Percentiles rank a stretch among this genome's conserved stretches.
Conservation (phyloP, 306 rosid species). For the Ormosia semicastrata region DNA sequence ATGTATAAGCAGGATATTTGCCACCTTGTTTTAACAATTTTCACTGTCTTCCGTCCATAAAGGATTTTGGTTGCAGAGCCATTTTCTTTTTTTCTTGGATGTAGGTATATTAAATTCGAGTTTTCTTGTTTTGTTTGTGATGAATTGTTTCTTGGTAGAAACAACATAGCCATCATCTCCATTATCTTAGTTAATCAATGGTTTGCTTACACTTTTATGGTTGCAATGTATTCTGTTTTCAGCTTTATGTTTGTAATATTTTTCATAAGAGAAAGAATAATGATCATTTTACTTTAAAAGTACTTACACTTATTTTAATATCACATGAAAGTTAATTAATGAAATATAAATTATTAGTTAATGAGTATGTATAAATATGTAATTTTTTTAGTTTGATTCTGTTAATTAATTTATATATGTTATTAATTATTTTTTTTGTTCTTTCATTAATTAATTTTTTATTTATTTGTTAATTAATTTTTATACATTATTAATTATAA, state of each 20-base stretch:
- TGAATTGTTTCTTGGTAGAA: conserved; percentile 12
- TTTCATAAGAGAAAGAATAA: background rate
- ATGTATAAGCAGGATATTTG: conserved; percentile 29
- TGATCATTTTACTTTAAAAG: no score
- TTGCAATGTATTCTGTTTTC: background rate
- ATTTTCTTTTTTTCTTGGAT: background rate
- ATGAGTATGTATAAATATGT: no score
- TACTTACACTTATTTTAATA: no score
- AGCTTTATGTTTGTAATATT: background rate
- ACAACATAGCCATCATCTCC: background rate
- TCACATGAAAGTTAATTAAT: no score
- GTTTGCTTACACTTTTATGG: background rate
- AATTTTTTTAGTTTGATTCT: no score
- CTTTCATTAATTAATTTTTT: no score
- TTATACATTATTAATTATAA: no score
- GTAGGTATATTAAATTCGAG: conserved; percentile 24
- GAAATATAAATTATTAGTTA: no score
- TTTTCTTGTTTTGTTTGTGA: conserved; percentile 12
- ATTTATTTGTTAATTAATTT: no score
- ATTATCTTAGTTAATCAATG: background rate
- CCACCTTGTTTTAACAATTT: background rate
- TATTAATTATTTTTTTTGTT: no score
- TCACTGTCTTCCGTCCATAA: background rate
- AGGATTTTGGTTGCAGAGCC: conserved; percentile 22
- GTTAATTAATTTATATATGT: no score